Conservation (phyloP, 371 early-diverging fungal genomes). For the Actinomortierella wolfii region DNA sequence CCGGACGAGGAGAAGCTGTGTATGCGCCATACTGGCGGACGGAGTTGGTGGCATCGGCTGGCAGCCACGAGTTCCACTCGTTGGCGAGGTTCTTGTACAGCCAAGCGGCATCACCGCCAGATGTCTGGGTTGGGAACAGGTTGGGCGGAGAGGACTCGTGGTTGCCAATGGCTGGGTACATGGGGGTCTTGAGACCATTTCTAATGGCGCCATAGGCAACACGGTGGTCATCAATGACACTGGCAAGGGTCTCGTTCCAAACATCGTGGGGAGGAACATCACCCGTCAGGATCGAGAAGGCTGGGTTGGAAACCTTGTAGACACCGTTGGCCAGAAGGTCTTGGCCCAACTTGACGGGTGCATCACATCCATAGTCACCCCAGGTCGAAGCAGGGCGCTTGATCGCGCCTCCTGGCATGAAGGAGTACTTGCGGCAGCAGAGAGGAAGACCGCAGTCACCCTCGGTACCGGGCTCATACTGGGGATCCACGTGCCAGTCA, state of each 20-base stretch:
- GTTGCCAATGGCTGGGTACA: slow-evolving; percentile 64
- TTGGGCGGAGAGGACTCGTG: slow-evolving; percentile 50
- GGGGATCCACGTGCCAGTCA: slow-evolving; percentile 68
- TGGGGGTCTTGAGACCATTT: slow-evolving; percentile 40
- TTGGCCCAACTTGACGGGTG: slow-evolving; percentile 52
- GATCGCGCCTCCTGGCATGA: not conserved
- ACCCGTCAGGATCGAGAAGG: slow-evolving; percentile 62
- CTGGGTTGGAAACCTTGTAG: slow-evolving; percentile 46
- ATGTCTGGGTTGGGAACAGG: slow-evolving; percentile 50
- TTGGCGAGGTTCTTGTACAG: slow-evolving; percentile 52
- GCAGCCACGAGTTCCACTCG: slow-evolving; percentile 61
- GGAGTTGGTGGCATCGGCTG: slow-evolving; percentile 22
- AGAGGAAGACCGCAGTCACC: slow-evolving; percentile 56
- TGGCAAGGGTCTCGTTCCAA: slow-evolving; percentile 49
- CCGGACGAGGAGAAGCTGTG: slow-evolving; percentile 47
- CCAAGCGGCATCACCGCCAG: slow-evolving; percentile 52
- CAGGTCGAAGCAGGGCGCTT: slow-evolving; percentile 36
- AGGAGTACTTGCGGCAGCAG: slow-evolving; percentile 56
- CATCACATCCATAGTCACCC: slow-evolving; percentile 61
- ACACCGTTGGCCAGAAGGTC: slow-evolving; percentile 53
- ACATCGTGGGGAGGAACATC: slow-evolving; percentile 70
- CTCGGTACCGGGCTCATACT: slow-evolving; percentile 58
- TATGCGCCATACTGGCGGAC: slow-evolving; percentile 57
- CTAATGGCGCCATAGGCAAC: slow-evolving; percentile 51
- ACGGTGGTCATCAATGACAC: slow-evolving; percentile 49